Evolutionary conservation across 2,329 filamentous ascomycete genomes (phyloP).

Genomic region (Fusarium sp.): DNA sequence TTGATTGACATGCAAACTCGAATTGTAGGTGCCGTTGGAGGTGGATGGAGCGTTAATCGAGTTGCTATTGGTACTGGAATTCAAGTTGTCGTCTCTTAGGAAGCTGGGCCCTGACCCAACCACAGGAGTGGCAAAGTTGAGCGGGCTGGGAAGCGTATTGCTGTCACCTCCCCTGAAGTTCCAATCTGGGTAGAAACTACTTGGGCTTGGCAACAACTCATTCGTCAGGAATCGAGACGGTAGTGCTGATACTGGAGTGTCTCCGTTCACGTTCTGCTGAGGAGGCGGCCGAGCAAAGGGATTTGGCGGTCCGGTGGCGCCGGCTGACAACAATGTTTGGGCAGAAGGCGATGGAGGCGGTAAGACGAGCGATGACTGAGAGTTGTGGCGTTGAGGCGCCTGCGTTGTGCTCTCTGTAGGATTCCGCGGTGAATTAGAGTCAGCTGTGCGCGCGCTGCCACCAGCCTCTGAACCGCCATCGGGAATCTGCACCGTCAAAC

Average conservation of each 20-base stretch:
- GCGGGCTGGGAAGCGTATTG: conserved; percentile 90
- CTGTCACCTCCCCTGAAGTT: conserved; percentile 78
- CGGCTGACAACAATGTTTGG: conserved; percentile 86
- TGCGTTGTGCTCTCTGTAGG: conserved; percentile 69
- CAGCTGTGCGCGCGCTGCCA: conserved; percentile 73
- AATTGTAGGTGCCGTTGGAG: conserved; percentile 23
- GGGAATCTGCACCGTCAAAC: conserved; percentile 93
- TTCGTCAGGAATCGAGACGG: conserved; percentile 92
- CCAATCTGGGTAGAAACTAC: conserved; percentile 94
- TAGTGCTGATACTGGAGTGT: conserved; percentile 89
- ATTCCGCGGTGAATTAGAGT: conserved; percentile 74
- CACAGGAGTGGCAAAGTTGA: conserved; percentile 91
- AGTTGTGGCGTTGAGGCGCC: conserved; percentile 63
- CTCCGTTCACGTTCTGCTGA: conserved; percentile 69
- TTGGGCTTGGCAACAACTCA: conserved; percentile 89
- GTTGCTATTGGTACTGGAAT: conserved; percentile 28
- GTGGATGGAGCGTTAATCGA: conserved; percentile 16
- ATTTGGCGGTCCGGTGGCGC: conserved; percentile 92
- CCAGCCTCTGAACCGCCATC: conserved; percentile 85
- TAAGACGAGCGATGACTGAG: conserved; percentile 79
- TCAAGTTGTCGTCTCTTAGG: conserved; percentile 65
- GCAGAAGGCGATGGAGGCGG: conserved; percentile 94
- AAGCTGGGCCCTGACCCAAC: conserved; percentile 73
- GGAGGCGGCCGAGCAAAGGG: conserved; percentile 91
- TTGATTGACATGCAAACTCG: conserved; percentile 37